phyloP scores from a whole-genome alignment of 2,329 filamentous ascomycete genomes.

The Lithohypha guttulata region DNA sequence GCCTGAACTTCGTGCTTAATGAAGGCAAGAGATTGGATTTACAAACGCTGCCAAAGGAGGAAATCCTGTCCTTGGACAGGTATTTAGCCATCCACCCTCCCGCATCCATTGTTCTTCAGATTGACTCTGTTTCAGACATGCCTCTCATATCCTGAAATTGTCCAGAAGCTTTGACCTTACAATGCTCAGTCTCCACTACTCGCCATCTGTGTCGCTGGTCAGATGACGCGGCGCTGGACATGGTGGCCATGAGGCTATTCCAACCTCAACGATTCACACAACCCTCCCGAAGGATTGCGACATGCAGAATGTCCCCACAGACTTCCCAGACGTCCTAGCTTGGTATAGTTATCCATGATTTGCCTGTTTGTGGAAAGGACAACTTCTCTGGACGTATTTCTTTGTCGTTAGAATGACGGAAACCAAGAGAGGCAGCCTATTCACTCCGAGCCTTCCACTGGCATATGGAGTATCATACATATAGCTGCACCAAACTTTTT shows the following conservation, averaged over 20 bases:
- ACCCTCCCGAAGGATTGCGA: not conserved
- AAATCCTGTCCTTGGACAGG: not conserved
- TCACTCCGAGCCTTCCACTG: no score
- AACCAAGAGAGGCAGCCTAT: no score
- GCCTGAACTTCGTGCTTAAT: no score
- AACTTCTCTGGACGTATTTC: not conserved
- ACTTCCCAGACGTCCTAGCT: not conserved
- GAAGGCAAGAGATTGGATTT: no score
- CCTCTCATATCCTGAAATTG: not conserved
- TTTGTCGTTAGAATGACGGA: slow-evolving; percentile 4
- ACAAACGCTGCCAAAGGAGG: slow-evolving; percentile 1
- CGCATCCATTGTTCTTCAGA: not conserved
- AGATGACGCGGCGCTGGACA: not conserved
- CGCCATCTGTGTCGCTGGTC: not conserved
- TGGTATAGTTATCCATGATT: slow-evolving; percentile 2
- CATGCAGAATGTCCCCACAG: not conserved
- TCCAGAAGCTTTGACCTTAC: no score
- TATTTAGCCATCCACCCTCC: not conserved
- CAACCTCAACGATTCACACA: not conserved
- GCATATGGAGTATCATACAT: no score
- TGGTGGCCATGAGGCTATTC: not conserved
- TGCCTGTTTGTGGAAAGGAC: not conserved
- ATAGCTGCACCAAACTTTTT: no score
- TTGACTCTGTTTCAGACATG: not conserved
- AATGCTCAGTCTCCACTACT: not conserved